Evolutionary conservation across 805 yeast genomes (phyloP), one percentile per base, ranked within the genome.

Genomic region (Cyberlindnera euphorbiae): DNA sequence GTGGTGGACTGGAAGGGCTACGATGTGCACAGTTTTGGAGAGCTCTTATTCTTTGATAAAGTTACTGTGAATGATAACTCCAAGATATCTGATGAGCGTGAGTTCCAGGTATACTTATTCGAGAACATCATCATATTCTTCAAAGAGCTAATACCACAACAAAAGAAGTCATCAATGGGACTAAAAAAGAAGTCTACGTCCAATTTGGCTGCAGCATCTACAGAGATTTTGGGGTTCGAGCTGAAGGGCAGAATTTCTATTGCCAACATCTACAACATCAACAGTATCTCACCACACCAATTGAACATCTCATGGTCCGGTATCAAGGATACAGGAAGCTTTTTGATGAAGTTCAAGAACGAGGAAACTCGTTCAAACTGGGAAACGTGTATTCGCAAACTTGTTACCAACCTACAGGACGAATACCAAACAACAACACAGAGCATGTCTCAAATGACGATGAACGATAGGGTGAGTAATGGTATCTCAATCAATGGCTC

Each of bases 1-100:
- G 94, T 90, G 9, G 67, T 71, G 16, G 95, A 89, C 61, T 93
- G 98, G 98, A 78, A 87, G 49, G 97, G 96, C 16, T 87, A 86
- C 56, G 78, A 79, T 41, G 65, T 82, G 29, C 69, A 69, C 37
- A 81, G 79, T 45, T 85, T 87, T 57, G 99, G 99, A 17, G 95
- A 86, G 40, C 70, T 93, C 41, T 62, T 89, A 36, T 78, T 78
- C 53, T 82, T 78, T 50, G 90, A 87, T 39, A 65, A 68, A 26
- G 88, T 84, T 23, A 73, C 77, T 9, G 83, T 80, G 17, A 72
- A 71, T 44, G 93, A 82, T 48, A 63, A 69, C 35, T 55, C 66
- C 5, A 60, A 62, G 18, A 66, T 63, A 39, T 73, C 73, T 24
- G 71, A 72, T 35, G 97, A 90, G 56, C 77, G 82, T 37, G 97